Evolutionary conservation across 768 basidiomycete species (phyloP), one percentile per base, ranked within the genome.

Genomic region (Leccinum subgranulosum): DNA sequence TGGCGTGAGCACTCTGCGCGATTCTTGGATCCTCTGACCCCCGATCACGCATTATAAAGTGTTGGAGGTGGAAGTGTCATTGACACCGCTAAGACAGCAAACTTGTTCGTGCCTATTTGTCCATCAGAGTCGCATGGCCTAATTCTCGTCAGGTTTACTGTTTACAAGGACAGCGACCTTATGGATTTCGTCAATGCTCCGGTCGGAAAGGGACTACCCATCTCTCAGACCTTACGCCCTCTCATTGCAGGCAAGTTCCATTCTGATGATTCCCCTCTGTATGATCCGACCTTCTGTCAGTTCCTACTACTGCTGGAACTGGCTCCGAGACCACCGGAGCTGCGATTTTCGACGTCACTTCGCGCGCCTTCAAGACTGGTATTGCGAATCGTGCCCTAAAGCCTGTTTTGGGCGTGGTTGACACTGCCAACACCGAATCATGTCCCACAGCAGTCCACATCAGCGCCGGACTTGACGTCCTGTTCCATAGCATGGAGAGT

Each of bases 121-220:
- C n/a, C 33, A 41, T 49, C 25, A 21, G 17, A 5, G 4, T 0
- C 15, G 3, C 49, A 8, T 49, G 15, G n/a, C 54, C 53, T 61
- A 43, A 69, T 55, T 14, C 39, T 21, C 21, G 3, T 10, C 59
- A 92, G 90, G 57, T 95, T 94, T 73, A 81, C 90, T 0, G 91
- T 92, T 11, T 98, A 98, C 79, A 88, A 88, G 63, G 92, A 98
- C 61, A 84, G 91, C 1, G 92, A 97, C 67, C 76, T 98, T 10
- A 89, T 94, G 77, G 96, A 98, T 71, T 98, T 96, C 71, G 91
- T 98, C 73, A 98, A 98, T 68, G 94, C 96, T 1, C 96, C 96
- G 0, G 79, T 98, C 53, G 96, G 96, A 45, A 94, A 93, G 73
- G 95, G 95, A 5, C 79, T 87, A 39, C 92, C 95, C 3, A 88